phyloP scores from a whole-genome alignment of 805 yeast species.

The Suhomyces prunicola region DNA sequence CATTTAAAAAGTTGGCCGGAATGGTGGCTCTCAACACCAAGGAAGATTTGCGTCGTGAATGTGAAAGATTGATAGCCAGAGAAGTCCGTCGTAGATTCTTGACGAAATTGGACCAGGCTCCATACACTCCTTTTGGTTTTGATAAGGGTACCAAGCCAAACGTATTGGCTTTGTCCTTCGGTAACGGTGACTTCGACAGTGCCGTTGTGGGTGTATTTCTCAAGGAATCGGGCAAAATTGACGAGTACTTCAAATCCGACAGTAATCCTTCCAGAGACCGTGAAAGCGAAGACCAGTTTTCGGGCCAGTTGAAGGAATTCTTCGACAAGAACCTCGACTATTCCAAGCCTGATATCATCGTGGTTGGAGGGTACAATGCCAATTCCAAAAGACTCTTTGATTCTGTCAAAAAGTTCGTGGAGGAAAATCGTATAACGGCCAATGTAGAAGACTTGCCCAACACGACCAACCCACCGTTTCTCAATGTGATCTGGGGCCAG shows the following conservation, averaged over 20 bases:
- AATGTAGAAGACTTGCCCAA: constrained; percentile 45
- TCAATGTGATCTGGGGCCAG: constrained; percentile 77
- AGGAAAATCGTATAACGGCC: constrained; percentile 50
- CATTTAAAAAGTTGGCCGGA: constrained; percentile 65
- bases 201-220: constrained; percentile 81
- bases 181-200: constrained; percentile 80
- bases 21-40: constrained; percentile 72
- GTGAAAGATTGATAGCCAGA: constrained; percentile 66
- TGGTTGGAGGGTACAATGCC: constrained; percentile 82
- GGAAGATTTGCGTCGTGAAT: constrained; percentile 73
- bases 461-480: constrained; percentile 46
- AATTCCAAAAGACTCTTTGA: constrained; percentile 60
- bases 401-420: constrained; percentile 54
- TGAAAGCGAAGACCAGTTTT: constrained; percentile 43
- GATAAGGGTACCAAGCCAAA: constrained; percentile 82
- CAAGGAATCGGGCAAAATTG: constrained; percentile 76
- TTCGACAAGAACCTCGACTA: constrained; percentile 55
- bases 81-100: constrained; percentile 69
- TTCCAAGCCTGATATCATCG: constrained; percentile 79
- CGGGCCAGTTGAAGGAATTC: constrained; percentile 65
- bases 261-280: constrained; percentile 56
- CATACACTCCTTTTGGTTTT: constrained; percentile 76
- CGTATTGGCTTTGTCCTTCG: constrained; percentile 77
- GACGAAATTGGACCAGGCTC: constrained; percentile 85
- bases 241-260: constrained; percentile 74